Base-by-base conservation (phyloP, 2,329 filamentous ascomycete species). In the Apiospora phragmitis region DNA sequence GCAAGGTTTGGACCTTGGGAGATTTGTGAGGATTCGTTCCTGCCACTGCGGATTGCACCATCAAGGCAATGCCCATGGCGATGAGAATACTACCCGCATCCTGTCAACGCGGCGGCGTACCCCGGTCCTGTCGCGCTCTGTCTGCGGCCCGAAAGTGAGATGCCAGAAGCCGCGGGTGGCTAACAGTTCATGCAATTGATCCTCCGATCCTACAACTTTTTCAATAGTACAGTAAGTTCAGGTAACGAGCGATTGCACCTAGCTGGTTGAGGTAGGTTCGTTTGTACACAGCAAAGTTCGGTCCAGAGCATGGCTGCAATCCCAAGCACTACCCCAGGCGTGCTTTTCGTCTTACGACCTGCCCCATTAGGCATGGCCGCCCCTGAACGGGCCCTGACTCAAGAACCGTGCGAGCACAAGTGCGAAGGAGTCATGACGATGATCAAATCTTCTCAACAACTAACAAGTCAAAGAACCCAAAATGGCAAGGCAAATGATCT, bases 1-100 rank as follows among this genome's bases (percentile, higher is more conserved):
- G 85, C 3, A 86, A 76, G 1, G 73, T 75, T 51, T 84, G 80
- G 71, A 83, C 84, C 55, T 78, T 74, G 4, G 79, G 79, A 35
- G 67, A 73, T 67, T 75, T 79, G 12, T 69, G 65, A 18, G 59
- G 59, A 42, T 70, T 70, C 18, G 68, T 68, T 14, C 51, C 70
- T 38, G 69, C 68, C 42, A 29, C 41, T 6, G 32, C 62, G 21
- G 24, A 65, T 21, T 29, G 55, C 47, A 59, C 35, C 47, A 59
- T 24, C 18, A 71, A 29, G 59, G 49, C 47, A 18, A 69, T 26
- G 41, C 67, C 71, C 24, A 35, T 11, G 29, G 26, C 49, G n/a
- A 49, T 42, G 43, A 69, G 16, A 42, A 59, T 38, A 49, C 65
- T 51, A 49, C 65, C 68, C 70, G 68, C 68, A 71, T 71, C 47